Percentiles rank a stretch among this genome's conserved stretches.
These are phyloP conservation scores for Blastocrithidia nonstop DNA, from an alignment of 208 protist genomes.

Conservation along the genomic window DNA sequence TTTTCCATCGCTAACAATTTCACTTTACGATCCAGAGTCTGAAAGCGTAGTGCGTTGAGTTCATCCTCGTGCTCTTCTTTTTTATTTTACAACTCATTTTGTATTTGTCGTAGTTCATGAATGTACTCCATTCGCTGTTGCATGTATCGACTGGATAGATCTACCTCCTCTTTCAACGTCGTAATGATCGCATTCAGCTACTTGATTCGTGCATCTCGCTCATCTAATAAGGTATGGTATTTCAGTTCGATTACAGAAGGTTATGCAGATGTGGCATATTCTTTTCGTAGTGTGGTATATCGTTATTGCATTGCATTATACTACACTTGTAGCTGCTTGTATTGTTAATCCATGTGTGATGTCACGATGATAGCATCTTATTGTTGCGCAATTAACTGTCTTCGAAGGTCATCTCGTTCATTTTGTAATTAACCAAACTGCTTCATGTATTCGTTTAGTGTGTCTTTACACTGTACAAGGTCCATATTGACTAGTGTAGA, in stretches of 20 bases:
- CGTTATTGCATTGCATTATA: no score
- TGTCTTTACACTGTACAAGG: slow-evolving; percentile 20
- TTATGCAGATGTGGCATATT: no score
- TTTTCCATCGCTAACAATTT: slow-evolving; percentile 56
- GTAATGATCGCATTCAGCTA: slow-evolving; percentile 26
- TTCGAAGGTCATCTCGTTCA: slow-evolving; percentile 33
- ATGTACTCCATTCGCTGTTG: slow-evolving; percentile 45
- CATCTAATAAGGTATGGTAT: slow-evolving; percentile 33
- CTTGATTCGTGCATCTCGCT: slow-evolving; percentile 43
- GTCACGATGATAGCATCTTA: slow-evolving; percentile 40
- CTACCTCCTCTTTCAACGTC: slow-evolving; percentile 47
- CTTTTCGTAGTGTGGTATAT: no score
- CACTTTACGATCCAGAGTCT: slow-evolving; percentile 73
- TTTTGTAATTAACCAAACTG: slow-evolving; percentile 15
- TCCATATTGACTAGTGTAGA: slow-evolving; percentile 47
- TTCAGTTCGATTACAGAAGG: slow-evolving; percentile 11
- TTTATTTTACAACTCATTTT: slow-evolving; percentile 39
- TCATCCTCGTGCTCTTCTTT: slow-evolving; percentile 37
- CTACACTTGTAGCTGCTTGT: no score
- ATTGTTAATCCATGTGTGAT: slow-evolving; percentile 13
- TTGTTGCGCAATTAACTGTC: slow-evolving; percentile 28
- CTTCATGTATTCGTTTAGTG: slow-evolving; percentile 23
- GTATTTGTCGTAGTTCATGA: slow-evolving; percentile 46
- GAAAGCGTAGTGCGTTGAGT: slow-evolving; percentile 46
- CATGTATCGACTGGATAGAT: slow-evolving; percentile 27